A percentile compares a stretch with the other conserved stretches of the same genome.
phyloP scores from a whole-genome alignment of 208 protist genomes.

The Leishmania arabica region DNA sequence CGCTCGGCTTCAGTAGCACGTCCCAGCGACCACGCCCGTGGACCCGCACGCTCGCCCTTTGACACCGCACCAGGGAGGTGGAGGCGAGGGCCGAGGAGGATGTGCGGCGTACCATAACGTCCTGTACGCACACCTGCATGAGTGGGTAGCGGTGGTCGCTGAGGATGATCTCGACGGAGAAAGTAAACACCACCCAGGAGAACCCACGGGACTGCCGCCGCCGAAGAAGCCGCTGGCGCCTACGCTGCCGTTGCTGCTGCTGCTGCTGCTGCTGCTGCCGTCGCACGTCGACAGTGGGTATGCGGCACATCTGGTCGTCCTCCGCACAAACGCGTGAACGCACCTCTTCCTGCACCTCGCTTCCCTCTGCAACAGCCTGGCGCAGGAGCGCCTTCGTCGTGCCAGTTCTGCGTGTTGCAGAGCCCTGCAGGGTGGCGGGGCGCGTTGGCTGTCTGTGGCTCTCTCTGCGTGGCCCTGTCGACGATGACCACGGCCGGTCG shows the following conservation, averaged over 20 bases:
- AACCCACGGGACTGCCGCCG: conserved; percentile 14
- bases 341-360: background rate
- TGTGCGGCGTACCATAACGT: conserved; percentile 41
- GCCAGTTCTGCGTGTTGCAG: background rate
- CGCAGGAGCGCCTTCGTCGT: background rate
- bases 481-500: background rate
- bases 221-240: background rate
- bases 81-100: conserved; percentile 14
- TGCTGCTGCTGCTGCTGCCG: conserved; percentile 6
- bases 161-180: conserved; percentile 52
- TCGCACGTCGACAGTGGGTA: background rate
- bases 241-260: background rate
- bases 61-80: conserved; percentile 39
- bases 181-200: conserved; percentile 42
- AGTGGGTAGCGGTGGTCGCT: conserved; percentile 75
- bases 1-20: conserved; percentile 44
- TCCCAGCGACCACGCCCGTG: conserved; percentile 85
- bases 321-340: background rate
- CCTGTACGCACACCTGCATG: conserved; percentile 39
- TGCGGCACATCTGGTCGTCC: background rate
- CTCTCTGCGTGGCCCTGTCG: background rate
- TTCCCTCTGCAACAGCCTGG: background rate
- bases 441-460: background rate
- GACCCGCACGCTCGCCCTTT: conserved; percentile 44
- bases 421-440: background rate